Conservation (phyloP, 2,329 filamentous ascomycete genomes). For the Pseudogymnoascus sp. region DNA sequence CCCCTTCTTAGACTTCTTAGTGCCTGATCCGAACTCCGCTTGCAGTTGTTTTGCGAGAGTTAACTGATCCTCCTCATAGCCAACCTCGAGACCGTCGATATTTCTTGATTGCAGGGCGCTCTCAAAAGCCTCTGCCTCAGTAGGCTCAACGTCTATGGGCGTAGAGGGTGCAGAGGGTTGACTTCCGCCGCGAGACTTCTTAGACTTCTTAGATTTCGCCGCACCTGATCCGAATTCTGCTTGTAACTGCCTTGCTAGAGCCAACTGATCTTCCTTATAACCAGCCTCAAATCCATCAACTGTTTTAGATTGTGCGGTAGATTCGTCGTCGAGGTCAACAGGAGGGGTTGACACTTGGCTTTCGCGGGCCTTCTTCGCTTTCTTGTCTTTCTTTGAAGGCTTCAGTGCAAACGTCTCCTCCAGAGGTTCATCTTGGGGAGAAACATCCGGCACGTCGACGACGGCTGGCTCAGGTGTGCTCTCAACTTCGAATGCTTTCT, state of each 20-base stretch:
- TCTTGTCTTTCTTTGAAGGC: slow-evolving; percentile 33
- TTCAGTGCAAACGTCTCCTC: not conserved
- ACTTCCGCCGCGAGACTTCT: slow-evolving; percentile 27
- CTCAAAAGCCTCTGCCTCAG: not conserved
- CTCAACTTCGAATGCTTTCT: not conserved
- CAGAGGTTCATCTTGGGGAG: not conserved
- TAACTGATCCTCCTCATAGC: not conserved
- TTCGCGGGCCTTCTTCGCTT: slow-evolving; percentile 24
- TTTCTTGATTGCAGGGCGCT: not conserved
- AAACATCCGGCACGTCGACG: not conserved
- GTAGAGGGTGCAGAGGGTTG: not conserved
- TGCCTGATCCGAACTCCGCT: not conserved
- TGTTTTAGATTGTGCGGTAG: not conserved
- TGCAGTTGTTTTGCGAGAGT: not conserved
- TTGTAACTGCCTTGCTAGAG: not conserved
- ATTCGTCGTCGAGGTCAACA: not conserved
- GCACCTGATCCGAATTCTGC: slow-evolving; percentile 4
- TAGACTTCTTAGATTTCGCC: slow-evolving; percentile 24
- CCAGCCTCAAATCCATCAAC: not conserved
- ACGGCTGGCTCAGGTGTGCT: not conserved
- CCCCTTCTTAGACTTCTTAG: slow-evolving; percentile 28
- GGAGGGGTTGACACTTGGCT: not conserved
- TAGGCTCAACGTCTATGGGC: not conserved
- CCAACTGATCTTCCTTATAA: not conserved
- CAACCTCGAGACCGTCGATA: not conserved